phyloP scores from a whole-genome alignment of 2,329 filamentous ascomycete genomes.

The Furcasterigmium sp. region DNA sequence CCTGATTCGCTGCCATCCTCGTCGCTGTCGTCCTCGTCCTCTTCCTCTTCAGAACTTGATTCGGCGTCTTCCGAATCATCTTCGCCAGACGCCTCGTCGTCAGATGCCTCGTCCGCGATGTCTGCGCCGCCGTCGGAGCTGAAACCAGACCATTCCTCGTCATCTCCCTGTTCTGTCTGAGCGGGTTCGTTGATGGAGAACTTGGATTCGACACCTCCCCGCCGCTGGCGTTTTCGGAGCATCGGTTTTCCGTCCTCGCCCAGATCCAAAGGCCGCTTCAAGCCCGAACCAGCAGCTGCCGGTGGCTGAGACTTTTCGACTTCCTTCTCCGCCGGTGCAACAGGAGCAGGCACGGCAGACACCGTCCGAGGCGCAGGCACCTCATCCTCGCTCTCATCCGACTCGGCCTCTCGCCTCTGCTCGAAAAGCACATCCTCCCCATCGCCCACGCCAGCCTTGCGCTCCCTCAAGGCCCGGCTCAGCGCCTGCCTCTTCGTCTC shows the following conservation, averaged over 20 bases:
- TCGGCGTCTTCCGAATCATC: constrained; percentile 22
- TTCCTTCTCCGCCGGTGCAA: neutral
- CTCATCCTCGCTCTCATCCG: constrained; percentile 18
- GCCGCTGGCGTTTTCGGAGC: constrained; percentile 75
- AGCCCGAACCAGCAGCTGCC: constrained; percentile 59
- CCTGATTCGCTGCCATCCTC: constrained; percentile 21
- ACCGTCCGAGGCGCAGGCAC: constrained; percentile 3
- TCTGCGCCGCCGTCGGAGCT: constrained; percentile 14
- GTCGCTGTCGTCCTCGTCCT: constrained; percentile 25
- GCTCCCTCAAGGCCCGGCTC: constrained; percentile 57
- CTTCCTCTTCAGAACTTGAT: constrained; percentile 20
- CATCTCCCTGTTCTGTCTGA: constrained; percentile 20
- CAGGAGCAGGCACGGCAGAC: constrained; percentile 6
- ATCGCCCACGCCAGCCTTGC: constrained; percentile 55
- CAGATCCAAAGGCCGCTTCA: constrained; percentile 81
- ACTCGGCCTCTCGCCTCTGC: constrained; percentile 22
- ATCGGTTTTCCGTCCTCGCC: constrained; percentile 76
- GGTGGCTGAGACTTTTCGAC: neutral
- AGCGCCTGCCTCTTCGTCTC: constrained; percentile 69
- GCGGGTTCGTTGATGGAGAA: constrained; percentile 36
- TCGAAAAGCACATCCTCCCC: constrained; percentile 52
- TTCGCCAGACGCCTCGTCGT: neutral
- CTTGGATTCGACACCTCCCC: constrained; percentile 56
- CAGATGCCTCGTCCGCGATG: neutral
- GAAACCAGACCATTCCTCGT: constrained; percentile 16